Base-by-base conservation (phyloP, 2,329 filamentous ascomycete species). In the Fusarium solani-melongenae region DNA sequence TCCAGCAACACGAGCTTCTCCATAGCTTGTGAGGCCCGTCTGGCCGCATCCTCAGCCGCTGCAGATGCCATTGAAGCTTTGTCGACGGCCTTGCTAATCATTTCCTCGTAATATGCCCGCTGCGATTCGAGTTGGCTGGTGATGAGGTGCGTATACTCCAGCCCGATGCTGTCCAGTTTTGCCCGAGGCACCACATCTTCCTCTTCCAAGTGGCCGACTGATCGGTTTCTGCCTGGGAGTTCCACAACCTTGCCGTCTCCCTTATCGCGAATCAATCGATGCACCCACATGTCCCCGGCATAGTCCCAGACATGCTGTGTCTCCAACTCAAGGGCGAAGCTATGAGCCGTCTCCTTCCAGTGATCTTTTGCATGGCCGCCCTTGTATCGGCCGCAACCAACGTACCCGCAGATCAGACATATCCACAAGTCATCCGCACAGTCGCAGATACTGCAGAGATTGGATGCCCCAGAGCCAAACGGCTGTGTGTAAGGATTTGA, bases 251-350 rank as follows among this genome's bases (percentile, higher is more conserved):
- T 98, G 27, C 94, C 94, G 81, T 98, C 95, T 11, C 94, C 92
- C 84, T 98, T 98, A 79, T 95, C 94, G 74, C 97, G 93, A 64
- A 99, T 97, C 60, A 98, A 90, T 11, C 96, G 92, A 82, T 99
- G 96, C 57, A 98, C 96, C 88, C 98, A 99, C 79, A 93, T 93
- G 79, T 99, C 96, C 6, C 94, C 95, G 0, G 94, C 94, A 74
- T 99, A 99, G 82, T 99, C 96, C 96, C 96, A 99, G 1, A 99
- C 95, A 77, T 98, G 93, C 81, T 99, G 96, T 1, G 95, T 97
- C 70, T 93, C 91, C 39, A 98, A 90, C 81, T 99, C 96, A 81
- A 99, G 93, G 29, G 95, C 93, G 80, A 98, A 99, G 72, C 93
- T 93, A 82, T 99, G 96, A 5, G 91, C 91, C 4, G 94, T 97